These are phyloP conservation scores for Kitagawia praeruptora DNA, from an alignment of 129 eudicot genomes.

Conservation along the genomic window DNA sequence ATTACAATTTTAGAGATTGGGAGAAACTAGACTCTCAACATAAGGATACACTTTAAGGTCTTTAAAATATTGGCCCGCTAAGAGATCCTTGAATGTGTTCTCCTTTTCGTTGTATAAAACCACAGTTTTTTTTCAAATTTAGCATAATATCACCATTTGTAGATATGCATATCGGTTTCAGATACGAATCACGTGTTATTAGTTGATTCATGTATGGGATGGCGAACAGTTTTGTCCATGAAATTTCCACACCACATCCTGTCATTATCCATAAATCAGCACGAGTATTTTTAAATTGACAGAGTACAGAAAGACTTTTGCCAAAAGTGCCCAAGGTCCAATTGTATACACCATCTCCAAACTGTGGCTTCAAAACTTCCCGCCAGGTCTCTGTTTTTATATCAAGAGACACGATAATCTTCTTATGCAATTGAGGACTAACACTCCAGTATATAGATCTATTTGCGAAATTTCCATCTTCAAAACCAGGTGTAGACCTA, in stretches of 20 bases:
- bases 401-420: too few species aligned
- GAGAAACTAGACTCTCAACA: conserved; percentile 57
- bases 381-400: too few species aligned
- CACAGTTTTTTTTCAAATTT: conserved; percentile 11
- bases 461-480: too few species aligned
- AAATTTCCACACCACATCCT: conserved; percentile 50
- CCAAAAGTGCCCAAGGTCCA: too few species aligned
- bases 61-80: conserved; percentile 16
- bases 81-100: conserved; percentile 7
- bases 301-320: too few species aligned
- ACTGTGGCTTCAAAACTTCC: too few species aligned
- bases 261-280: conserved; percentile 58
- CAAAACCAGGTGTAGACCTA: too few species aligned
- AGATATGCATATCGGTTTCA: conserved; percentile 25
- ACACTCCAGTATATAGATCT: too few species aligned
- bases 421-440: too few species aligned
- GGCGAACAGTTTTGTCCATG: conserved; percentile 35
- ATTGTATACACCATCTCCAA: not conserved
- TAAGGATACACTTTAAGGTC: conserved; percentile 22
- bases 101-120: conserved; percentile 30
- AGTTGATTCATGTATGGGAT: conserved; percentile 19
- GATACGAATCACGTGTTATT: conserved; percentile 8
- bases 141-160: conserved; percentile 34
- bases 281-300: not conserved
- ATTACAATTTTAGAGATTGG: not conserved